These are phyloP conservation scores for Salix viminalis DNA, from an alignment of 345 rosid species.

Conservation along the genomic window DNA sequence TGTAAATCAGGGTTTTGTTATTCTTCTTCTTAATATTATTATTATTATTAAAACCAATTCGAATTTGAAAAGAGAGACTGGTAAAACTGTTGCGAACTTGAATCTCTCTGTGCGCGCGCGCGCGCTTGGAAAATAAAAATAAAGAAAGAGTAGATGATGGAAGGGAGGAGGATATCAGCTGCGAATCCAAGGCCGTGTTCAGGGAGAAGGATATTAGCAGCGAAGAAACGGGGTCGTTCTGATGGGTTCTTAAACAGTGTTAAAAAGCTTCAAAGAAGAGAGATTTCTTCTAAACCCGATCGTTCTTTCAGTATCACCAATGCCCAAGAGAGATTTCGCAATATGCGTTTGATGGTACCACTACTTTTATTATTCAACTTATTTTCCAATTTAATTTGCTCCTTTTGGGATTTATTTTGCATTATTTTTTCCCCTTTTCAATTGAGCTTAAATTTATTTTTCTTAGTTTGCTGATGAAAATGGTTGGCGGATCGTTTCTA, in stretches of 20 bases:
- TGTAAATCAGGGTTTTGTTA: neutral
- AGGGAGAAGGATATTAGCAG: conserved; percentile 60
- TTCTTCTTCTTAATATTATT: neutral
- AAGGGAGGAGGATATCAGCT: conserved; percentile 79
- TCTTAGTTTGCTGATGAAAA: no score
- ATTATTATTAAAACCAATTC: neutral
- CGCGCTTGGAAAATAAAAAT: neutral
- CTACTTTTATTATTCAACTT: neutral
- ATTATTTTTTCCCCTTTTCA: neutral
- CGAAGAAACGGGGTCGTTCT: conserved; percentile 48
- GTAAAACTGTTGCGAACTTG: no score
- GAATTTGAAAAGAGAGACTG: neutral
- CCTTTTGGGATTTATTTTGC: neutral
- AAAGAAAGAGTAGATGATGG: conserved; percentile 34
- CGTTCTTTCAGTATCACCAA: conserved; percentile 76
- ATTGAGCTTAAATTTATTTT: no score
- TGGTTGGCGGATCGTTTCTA: no score
- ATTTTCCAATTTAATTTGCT: neutral
- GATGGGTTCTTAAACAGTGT: conserved; percentile 73
- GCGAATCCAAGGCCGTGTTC: conserved; percentile 77
- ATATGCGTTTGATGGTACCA: conserved; percentile 52
- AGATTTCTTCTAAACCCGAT: conserved; percentile 66
- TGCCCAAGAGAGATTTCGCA: conserved; percentile 82
- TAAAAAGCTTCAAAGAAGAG: conserved; percentile 79
- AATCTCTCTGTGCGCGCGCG: neutral